Evolutionary conservation across 1,284 basidiomycete species (phyloP), one percentile per base, ranked within the genome.

Genomic region (Phenoliferia sp.): DNA sequence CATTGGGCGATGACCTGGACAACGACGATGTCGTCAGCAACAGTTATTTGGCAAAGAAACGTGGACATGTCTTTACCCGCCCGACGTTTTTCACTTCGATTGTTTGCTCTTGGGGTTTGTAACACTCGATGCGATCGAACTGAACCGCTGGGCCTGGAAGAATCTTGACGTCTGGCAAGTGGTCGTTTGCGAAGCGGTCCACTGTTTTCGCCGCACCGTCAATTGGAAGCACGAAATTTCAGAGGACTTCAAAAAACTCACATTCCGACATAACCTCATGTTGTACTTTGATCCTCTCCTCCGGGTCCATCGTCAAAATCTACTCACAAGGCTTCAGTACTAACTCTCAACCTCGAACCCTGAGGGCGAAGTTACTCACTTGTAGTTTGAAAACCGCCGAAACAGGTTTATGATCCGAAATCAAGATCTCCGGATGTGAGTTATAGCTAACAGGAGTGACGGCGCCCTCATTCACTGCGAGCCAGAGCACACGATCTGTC

Each of bases 401-500:
- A 1, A 75, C 73, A 1, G 74, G 73, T 34, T 72, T 73, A 61
- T 75, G 74, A 52, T 75, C 74, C 10, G 69, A 71, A 26, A 73
- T 28, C 32, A 15, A 6, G 10, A 74, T 59, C 15, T 67, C 70
- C 16, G 57, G 61, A 35, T 66, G 64, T 7, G 60, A 66, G 2
- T 2, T n/a, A 59, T 75, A 75, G 3, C 12, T 28, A 22, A 60
- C 35, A 26, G 66, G 35, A 28, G 32, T 26, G 0, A 72, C 61
- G 7, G 67, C 35, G 15, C 56, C 52, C 2, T 55, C 28, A 2
- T 67, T 29, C 19, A 57, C 32, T 39, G 62, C 68, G 12, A 66
- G 62, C 67, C 70, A 72, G 2, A 74, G 61, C 1, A 75, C 50
- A 3, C 74, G 66, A 54, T 75, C 74, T 2, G 74, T 75, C 93